Evolutionary conservation across 768 basidiomycete genomes (phyloP), one percentile per base, ranked within the genome.

Genomic region (Suillus plorans): DNA sequence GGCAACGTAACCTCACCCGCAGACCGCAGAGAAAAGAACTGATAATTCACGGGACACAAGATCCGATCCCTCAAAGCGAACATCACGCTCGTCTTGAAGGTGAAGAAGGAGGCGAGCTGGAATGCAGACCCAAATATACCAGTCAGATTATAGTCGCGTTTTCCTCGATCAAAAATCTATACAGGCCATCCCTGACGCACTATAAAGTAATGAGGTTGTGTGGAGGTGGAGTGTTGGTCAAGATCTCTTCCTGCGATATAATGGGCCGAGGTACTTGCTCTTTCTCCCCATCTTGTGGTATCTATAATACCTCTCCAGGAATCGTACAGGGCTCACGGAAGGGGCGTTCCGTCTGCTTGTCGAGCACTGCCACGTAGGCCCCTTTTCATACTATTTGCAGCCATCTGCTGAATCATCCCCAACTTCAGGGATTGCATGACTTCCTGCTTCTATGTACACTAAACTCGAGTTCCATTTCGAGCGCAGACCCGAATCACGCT

Each of bases 291-390:
- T 34, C 31, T 53, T 36, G 41, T 59, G 37, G 20, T 12, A 22
- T 2, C 47, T 59, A 68, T 34, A 68, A 45, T 55, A 22, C 53
- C 39, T 52, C 37, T 31, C 10, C 63, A 92, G 91, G 83, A 86
- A 31, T 31, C 31, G 31, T 50, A 76, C 76, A 22, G 83, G 82
- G 59, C 70, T 92, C 59, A 87, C 90, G 85, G 91, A 93, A 50
- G 86, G 84, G 7, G 80, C 86, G 14, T 79, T 93, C 60, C 83
- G 92, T 20, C 77, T 82, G 20, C 84, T 90, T 62, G 81, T 90
- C 6, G 92, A 94, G 72, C 90, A 92, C 67, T 91, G 89, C 16
- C 92, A 92, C 85, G 91, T 90, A 67, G 61, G 58, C 16, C 16
- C 31, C 41, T 42, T 41, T 42, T 42, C 41, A 18, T 18, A 50